Evolutionary conservation across 306 rosid species (phyloP).

Genomic region (Alnus glutinosa): DNA sequence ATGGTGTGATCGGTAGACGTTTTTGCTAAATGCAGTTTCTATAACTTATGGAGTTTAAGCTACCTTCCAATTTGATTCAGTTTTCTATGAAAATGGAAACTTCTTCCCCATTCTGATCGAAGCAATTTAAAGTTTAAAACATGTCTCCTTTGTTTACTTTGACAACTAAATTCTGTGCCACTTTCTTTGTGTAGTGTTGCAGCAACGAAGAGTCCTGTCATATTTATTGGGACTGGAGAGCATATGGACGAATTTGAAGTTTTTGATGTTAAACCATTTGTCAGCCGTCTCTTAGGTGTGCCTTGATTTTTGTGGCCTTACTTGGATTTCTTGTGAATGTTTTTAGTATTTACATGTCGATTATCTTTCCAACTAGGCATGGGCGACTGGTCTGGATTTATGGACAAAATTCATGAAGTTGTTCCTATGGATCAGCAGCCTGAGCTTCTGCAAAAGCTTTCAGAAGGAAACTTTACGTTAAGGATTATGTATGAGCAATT

Average conservation of each 20-base stretch:
- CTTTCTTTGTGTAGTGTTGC: constrained; percentile 60
- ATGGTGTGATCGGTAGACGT: not conserved
- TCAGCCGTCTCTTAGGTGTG: constrained; percentile 80
- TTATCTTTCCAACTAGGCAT: constrained; percentile 49
- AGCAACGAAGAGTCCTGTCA: constrained; percentile 87
- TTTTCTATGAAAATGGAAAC: not conserved
- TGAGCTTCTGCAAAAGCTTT: constrained; percentile 77
- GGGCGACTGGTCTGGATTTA: constrained; percentile 88
- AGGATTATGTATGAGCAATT: constrained; percentile 89
- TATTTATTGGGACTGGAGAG: constrained; percentile 84
- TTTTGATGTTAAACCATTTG: constrained; percentile 84
- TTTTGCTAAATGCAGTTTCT: not conserved
- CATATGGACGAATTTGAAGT: constrained; percentile 90
- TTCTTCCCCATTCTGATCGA: not conserved
- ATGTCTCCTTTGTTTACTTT: constrained; percentile 4
- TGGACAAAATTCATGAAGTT: constrained; percentile 88
- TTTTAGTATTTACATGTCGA: constrained; percentile 3
- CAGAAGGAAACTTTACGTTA: constrained; percentile 81
- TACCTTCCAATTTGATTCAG: not conserved
- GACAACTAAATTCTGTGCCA: constrained; percentile 14
- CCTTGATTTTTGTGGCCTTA: not conserved
- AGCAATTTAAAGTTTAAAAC: not conserved
- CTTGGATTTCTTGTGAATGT: constrained; percentile 5
- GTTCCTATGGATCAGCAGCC: constrained; percentile 95
- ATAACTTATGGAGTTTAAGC: not conserved